A percentile compares a stretch with the other conserved stretches of the same genome.
Evolutionary conservation across 2,329 filamentous ascomycete species (phyloP).

Genomic region (Aspergillus ustus): DNA sequence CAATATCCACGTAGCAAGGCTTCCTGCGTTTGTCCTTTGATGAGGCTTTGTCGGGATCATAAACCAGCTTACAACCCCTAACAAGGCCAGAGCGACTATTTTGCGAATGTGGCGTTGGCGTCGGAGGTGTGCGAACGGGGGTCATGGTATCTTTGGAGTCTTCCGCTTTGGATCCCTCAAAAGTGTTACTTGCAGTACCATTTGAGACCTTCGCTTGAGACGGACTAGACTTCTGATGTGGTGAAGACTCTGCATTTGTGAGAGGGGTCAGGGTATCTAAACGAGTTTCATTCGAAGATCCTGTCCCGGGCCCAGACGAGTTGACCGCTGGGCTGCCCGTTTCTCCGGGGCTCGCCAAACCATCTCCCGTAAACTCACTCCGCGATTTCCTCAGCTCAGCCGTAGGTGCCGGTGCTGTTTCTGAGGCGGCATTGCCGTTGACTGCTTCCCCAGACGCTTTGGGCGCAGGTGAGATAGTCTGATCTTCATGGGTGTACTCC

Average conservation of each 20-base stretch:
- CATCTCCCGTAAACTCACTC: conserved; percentile 63
- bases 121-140: conserved; percentile 49
- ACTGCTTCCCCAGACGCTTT: conserved; percentile 17
- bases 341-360: conserved; percentile 74
- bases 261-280: conserved; percentile 65
- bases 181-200: conserved; percentile 34
- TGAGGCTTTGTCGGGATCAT: conserved; percentile 64
- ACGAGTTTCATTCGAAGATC: conserved; percentile 60
- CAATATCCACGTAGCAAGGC: conserved; percentile 57
- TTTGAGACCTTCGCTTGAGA: conserved; percentile 46
- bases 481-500: conserved; percentile 25
- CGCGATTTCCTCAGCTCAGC: conserved; percentile 23
- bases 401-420: conserved; percentile 18
- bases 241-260: conserved; percentile 69
- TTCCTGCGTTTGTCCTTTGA: conserved; percentile 61
- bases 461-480: conserved; percentile 17
- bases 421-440: conserved; percentile 23
- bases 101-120: conserved; percentile 53
- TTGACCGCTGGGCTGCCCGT: conserved; percentile 74
- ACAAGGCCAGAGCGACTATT: conserved; percentile 56
- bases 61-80: conserved; percentile 63
- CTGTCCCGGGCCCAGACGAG: conserved; percentile 57
- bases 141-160: conserved; percentile 41
- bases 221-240: conserved; percentile 63
- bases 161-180: conserved; percentile 34